Base-by-base conservation (phyloP, 2,329 filamentous ascomycete species). In the Penicillium olsonii region DNA sequence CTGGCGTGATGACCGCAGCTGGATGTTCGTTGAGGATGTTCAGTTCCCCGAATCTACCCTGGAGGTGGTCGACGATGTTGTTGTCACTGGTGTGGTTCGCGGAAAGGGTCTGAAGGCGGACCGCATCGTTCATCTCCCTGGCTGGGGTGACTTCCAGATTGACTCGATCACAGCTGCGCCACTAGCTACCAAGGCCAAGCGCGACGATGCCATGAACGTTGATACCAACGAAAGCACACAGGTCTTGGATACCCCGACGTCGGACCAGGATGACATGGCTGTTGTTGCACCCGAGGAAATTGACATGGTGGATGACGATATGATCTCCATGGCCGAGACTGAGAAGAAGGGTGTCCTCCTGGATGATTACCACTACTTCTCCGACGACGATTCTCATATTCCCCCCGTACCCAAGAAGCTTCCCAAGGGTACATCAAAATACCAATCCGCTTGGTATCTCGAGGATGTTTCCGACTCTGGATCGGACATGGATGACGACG, bases 291-390 rank as follows among this genome's bases (percentile, higher is more conserved):
- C 92, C 0, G 92, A 97, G 67, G 90, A 92, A 63, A 81, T 85
- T 3, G 77, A 83, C 50, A 94, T 96, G 90, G 78, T 83, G 19
- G 87, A 89, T 53, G 81, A 84, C 18, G 82, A 83, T 18, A 65
- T 74, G 74, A 49, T 78, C 61, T 67, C 77, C 53, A 59, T 81
- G 62, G 78, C 77, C 3, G 74, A 78, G 18, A 75, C 77, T 2
- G 77, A 80, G 37, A 85, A 86, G 66, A 95, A 92, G 73, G 94
- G 92, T 56, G 94, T 99, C 1, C 76, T 99, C 34, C 79, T 99
- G 9, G 94, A 99, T 60, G 92, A 97, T 59, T 92, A 99, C 69
- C 92, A 97, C 68, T 99, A 99, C 71, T 99, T 97, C 67, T 92
- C 92, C 0, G 92, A 97, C 37, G 90, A 94, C 39, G 87, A 94